Conservation (phyloP, 2,329 filamentous ascomycete genomes). For the Berkeleyomyces basicola region DNA sequence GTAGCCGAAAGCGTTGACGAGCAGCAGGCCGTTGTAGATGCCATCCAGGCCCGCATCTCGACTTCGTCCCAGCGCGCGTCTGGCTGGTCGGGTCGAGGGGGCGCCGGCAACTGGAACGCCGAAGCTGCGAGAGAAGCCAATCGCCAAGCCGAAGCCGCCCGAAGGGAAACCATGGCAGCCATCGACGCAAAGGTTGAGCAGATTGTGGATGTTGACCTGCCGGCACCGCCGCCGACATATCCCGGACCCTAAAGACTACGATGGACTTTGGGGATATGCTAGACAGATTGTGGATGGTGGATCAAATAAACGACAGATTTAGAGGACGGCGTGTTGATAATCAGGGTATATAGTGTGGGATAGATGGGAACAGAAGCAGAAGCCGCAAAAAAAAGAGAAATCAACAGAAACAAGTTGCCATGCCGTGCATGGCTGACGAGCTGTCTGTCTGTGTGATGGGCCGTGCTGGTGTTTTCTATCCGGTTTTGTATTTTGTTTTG, state of each 20-base stretch:
- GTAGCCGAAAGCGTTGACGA: conserved; percentile 19
- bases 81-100: conserved; percentile 27
- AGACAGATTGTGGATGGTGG: too few species aligned
- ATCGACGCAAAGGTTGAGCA: conserved; percentile 24
- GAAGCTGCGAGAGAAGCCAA: conserved; percentile 12
- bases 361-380: not conserved
- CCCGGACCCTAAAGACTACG: not conserved
- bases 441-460: not conserved
- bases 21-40: not conserved
- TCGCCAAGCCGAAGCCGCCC: conserved; percentile 15
- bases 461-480: not conserved
- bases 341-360: not conserved
- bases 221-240: conserved; percentile 25
- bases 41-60: not conserved
- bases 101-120: conserved; percentile 33
- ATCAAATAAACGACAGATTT: too few species aligned
- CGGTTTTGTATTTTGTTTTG: not conserved
- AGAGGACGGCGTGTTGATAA: not conserved
- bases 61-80: conserved; percentile 15
- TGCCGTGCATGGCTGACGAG: not conserved
- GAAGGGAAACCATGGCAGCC: conserved; percentile 20
- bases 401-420: not conserved
- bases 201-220: conserved; percentile 27
- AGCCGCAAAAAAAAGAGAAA: not conserved
- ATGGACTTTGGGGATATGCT: not conserved